Evolutionary conservation across 164 flowering plant species (phyloP).

Genomic region (Taxillus chinensis): DNA sequence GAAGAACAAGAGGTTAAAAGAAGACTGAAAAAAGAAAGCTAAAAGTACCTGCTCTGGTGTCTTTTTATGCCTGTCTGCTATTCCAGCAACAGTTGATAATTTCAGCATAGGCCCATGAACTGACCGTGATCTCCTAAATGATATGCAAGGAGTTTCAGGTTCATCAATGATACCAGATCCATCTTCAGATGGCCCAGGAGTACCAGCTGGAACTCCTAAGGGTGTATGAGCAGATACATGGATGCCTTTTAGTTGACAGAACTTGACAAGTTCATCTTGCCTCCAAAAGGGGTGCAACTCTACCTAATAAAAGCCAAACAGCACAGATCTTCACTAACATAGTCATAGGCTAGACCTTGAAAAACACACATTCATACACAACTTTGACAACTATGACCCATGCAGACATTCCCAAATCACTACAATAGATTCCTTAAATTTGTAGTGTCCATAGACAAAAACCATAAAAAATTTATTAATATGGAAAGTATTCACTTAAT

Average conservation of each 20-base stretch:
- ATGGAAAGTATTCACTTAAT: too few species aligned
- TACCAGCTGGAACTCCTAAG: slow-evolving; percentile 33
- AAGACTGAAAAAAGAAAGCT: background rate
- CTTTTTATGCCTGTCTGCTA: slow-evolving; percentile 49
- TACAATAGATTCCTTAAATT: too few species aligned
- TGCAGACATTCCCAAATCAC: too few species aligned
- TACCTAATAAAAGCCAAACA: slow-evolving; percentile 13
- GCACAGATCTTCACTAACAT: too few species aligned
- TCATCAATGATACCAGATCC: slow-evolving; percentile 57
- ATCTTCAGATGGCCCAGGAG: slow-evolving; percentile 35
- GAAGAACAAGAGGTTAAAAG: background rate
- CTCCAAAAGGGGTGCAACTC: slow-evolving; percentile 29
- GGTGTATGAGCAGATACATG: slow-evolving; percentile 18
- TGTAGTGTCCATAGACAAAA: too few species aligned
- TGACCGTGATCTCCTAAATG: slow-evolving; percentile 59
- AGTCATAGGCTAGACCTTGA: too few species aligned
- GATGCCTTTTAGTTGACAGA: slow-evolving; percentile 15
- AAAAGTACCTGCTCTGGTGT: slow-evolving; percentile 61
- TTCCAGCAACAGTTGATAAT: slow-evolving; percentile 48
- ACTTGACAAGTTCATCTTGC: slow-evolving; percentile 15
- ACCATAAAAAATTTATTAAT: too few species aligned
- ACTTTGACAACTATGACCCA: too few species aligned
- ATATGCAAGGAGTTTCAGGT: slow-evolving; percentile 60
- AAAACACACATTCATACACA: too few species aligned
- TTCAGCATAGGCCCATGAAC: slow-evolving; percentile 72